Base-by-base conservation (phyloP, 2,329 filamentous ascomycete genomes). In the Harringtonia lauricola region DNA sequence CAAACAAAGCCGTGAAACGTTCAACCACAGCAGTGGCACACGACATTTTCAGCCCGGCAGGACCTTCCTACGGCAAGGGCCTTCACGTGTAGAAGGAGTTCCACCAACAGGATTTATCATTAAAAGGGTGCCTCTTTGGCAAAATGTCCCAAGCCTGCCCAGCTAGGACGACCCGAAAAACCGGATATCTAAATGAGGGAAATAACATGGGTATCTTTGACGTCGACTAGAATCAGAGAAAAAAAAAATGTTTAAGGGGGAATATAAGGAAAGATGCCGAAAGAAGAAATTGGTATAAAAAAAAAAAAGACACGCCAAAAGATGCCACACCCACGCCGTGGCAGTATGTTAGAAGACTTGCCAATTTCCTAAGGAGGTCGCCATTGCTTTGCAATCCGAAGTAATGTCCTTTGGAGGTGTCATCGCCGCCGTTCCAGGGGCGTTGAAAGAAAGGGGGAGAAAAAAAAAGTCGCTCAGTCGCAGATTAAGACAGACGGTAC, bases 401-500 rank as follows among this genome's bases (percentile, higher is more conserved):
- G 13, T 8, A 33, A 18, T 26, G 24, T 10, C 24, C 6, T 26
- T 26, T 26, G n/a, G n/a, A n/a, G n/a, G n/a, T n/a, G n/a, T n/a
- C n/a, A n/a, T n/a, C n/a, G n/a, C n/a, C n/a, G n/a, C n/a, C n/a
- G n/a, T n/a, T n/a, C n/a, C n/a, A n/a, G n/a, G n/a, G n/a, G n/a
- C n/a, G n/a, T n/a, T n/a, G n/a, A n/a, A n/a, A n/a, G n/a, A n/a
- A n/a, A n/a, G n/a, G n/a, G n/a, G n/a, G n/a, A n/a, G n/a, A n/a
- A n/a, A n/a, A n/a, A n/a, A n/a, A n/a, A n/a, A n/a, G n/a, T n/a
- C n/a, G 6, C 18, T 12, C 12, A 13, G 34, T 26, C 24, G 12
- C 6, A 7, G 7, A 19, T 46, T 21, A 52, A 8, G 50, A 42
- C 36, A 49, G 35, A 21, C 45, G 43, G 46, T 53, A 53, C 15